Base-by-base conservation (phyloP, 495 filamentous ascomycete genomes). In the Sphaerosporella brunnea region DNA sequence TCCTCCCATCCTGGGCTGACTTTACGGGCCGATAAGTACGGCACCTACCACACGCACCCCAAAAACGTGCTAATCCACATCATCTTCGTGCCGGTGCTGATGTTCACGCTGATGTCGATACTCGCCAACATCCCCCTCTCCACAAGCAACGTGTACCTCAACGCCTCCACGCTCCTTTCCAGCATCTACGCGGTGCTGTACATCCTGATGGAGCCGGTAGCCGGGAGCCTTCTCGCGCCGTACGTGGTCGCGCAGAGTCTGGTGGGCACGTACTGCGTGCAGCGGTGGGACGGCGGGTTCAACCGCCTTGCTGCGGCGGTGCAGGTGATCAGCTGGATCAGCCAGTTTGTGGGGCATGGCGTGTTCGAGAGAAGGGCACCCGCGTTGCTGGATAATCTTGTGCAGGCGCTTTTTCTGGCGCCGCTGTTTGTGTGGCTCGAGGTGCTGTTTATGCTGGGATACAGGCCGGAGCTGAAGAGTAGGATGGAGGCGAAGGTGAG, bases 361-460 rank as follows among this genome's bases (percentile, higher is more conserved):
- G 75, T 71, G 7, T 97, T 82, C 56, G 90, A 96, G 65, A 76
- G 82, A 20, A 70, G 88, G 34, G 84, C 87, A 1, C 90, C 90
- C 9, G 88, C 88, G 10, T 58, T 93, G 50, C 64, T 95, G 52
- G 88, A 95, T 64, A 96, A 94, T 58, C 63, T 95, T 26, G 70
- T 87, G 20, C 88, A 95, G 63, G 86, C 90, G 20, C 59, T 94
- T 45, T 79, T 97, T 50, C 71, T 96, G n/a, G 90, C 90, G 0
- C 90, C 90, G n/a, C 76, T 97, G 53, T 97, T 97, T 58, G 86
- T 96, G 24, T 97, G 88, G 82, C 79, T 97, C 61, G 88, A 97
- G 68, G 66, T 93, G 15, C 67, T 97, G 19, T 97, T 97, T 67
- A 77, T 70, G 57, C 76, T 88, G 45, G 90, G 90, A 4, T 97